Conservation (phyloP, 352 stramenopile genomes). For the Phytophthora pini region DNA sequence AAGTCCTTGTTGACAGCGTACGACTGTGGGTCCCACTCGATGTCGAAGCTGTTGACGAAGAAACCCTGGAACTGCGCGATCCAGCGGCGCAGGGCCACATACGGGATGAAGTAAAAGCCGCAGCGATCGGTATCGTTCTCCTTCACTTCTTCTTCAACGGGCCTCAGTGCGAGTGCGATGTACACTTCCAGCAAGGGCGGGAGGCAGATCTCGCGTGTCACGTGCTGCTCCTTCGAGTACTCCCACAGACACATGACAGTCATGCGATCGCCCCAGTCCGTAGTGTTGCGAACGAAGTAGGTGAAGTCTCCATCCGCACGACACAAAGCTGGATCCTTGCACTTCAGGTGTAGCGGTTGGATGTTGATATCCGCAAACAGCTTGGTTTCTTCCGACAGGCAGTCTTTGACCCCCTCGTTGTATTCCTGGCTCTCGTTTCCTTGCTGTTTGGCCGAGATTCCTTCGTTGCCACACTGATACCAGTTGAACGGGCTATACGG, state of each 20-base stretch:
- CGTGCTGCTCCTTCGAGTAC: slow-evolving; percentile 57
- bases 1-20: slow-evolving; percentile 64
- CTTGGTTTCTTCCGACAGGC: slow-evolving; percentile 65
- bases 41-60: slow-evolving; percentile 86
- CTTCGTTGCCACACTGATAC: slow-evolving; percentile 81
- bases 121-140: slow-evolving; percentile 83
- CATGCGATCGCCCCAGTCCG: slow-evolving; percentile 85
- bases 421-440: slow-evolving; percentile 47
- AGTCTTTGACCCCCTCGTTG: slow-evolving; percentile 63
- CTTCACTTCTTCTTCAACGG: slow-evolving; percentile 58
- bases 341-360: slow-evolving; percentile 74
- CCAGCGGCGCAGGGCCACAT: slow-evolving; percentile 75
- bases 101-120: slow-evolving; percentile 88
- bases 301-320: slow-evolving; percentile 60
- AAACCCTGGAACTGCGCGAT: slow-evolving; percentile 84
- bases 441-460: slow-evolving; percentile 41
- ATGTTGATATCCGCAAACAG: slow-evolving; percentile 79
- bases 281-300: slow-evolving; percentile 86
- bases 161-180: slow-evolving; percentile 64
- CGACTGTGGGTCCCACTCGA: slow-evolving; percentile 74
- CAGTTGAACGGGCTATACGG: slow-evolving; percentile 72
- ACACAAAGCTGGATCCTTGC: slow-evolving; percentile 61
- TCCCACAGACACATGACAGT: slow-evolving; percentile 87
- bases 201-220: slow-evolving; percentile 65
- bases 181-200: slow-evolving; percentile 79